Evolutionary conservation across 2,329 filamentous ascomycete genomes (phyloP).

Genomic region (Lasiodiplodia hormozganensis): DNA sequence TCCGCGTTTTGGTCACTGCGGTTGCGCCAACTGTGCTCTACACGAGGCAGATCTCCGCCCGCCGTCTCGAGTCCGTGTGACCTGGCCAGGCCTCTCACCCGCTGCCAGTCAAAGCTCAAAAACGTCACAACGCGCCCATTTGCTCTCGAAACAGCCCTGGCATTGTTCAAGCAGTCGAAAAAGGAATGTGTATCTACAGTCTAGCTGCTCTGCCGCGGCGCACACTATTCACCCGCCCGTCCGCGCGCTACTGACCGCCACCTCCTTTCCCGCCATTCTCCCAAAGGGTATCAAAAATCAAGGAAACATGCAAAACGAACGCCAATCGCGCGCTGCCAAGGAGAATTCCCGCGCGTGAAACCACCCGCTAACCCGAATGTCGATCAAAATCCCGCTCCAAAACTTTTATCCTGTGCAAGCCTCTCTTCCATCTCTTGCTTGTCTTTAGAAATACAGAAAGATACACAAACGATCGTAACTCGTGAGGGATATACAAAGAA

Average conservation of each 20-base stretch:
- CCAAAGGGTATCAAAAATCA: slow-evolving; percentile 27
- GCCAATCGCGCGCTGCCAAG: slow-evolving; percentile 19
- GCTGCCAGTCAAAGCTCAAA: neutral
- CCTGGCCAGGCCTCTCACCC: slow-evolving; percentile 9
- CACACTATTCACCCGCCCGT: slow-evolving; percentile 7
- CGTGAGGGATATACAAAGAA: slow-evolving; percentile 5
- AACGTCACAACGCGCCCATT: slow-evolving; percentile 7
- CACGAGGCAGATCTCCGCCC: slow-evolving; percentile 21
- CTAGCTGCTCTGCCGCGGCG: neutral
- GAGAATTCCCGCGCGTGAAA: slow-evolving; percentile 18
- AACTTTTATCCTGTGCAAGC: slow-evolving; percentile 10
- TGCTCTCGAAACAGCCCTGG: neutral
- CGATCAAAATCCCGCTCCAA: slow-evolving; percentile 20
- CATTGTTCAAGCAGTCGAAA: neutral
- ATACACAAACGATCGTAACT: slow-evolving; percentile 21
- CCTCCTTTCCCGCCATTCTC: slow-evolving; percentile 17
- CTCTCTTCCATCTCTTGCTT: neutral
- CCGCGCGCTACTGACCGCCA: slow-evolving; percentile 17
- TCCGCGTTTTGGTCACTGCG: slow-evolving; percentile 22
- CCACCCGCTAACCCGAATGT: slow-evolving; percentile 15
- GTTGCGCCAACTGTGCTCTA: slow-evolving; percentile 13
- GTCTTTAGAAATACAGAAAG: slow-evolving; percentile 21
- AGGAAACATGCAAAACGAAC: slow-evolving; percentile 28
- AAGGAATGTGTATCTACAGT: slow-evolving; percentile 23
- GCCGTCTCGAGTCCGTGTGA: slow-evolving; percentile 14